A percentile compares a stretch with the other conserved stretches of the same genome.
Evolutionary conservation across 208 protist species (phyloP).

Genomic region (Leishmania turanica): DNA sequence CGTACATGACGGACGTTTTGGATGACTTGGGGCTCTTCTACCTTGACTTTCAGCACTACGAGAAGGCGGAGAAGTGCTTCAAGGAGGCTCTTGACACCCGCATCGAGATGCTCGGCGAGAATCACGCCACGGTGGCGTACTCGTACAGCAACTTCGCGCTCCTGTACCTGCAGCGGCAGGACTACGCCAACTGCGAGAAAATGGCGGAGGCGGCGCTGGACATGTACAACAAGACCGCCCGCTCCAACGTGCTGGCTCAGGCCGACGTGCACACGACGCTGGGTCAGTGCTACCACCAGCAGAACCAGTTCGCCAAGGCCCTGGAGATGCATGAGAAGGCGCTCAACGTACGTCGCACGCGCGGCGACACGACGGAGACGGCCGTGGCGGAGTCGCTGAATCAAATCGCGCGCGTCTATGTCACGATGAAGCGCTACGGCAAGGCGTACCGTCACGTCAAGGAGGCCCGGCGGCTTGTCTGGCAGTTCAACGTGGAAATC

Average conservation of each 20-base stretch:
- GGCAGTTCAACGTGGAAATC: slow-evolving; percentile 66
- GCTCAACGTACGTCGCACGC: slow-evolving; percentile 84
- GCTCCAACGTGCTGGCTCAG: slow-evolving; percentile 83
- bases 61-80: slow-evolving; percentile 89
- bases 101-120: slow-evolving; percentile 88
- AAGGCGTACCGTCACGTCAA: slow-evolving; percentile 59
- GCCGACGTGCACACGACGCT: slow-evolving; percentile 87
- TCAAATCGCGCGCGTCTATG: slow-evolving; percentile 79
- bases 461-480: slow-evolving; percentile 81
- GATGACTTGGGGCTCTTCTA: slow-evolving; percentile 91
- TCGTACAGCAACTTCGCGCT: slow-evolving; percentile 91
- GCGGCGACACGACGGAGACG: slow-evolving; percentile 76
- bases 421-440: slow-evolving; percentile 70
- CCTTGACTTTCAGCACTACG: slow-evolving; percentile 87
- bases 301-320: slow-evolving; percentile 57
- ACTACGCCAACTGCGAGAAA: slow-evolving; percentile 75
- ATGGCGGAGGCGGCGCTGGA: slow-evolving; percentile 75
- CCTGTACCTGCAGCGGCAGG: slow-evolving; percentile 76
- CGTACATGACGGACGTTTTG: slow-evolving; percentile 88
- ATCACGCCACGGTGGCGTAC: slow-evolving; percentile 89
- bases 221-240: slow-evolving; percentile 89
- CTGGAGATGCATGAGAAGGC: slow-evolving; percentile 83
- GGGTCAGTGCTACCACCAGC: slow-evolving; percentile 75
- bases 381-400: slow-evolving; percentile 88
- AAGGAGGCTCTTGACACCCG: slow-evolving; percentile 87